Evolutionary conservation across 176 grass and related monocot species (phyloP), one percentile per base, ranked within the genome.

Genomic region (Oryza glaberrima): DNA sequence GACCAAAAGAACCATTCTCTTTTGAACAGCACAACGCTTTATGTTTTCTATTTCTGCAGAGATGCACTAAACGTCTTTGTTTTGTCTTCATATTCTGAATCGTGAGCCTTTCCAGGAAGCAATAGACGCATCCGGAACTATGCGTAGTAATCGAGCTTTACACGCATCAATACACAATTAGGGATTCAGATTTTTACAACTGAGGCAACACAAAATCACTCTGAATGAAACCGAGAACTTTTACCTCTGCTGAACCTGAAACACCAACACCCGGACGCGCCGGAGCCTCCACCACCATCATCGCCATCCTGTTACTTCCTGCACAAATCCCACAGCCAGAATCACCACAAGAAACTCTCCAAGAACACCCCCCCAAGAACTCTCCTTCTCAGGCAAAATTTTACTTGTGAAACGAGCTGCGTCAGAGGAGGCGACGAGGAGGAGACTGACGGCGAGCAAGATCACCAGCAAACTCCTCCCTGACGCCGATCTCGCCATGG

Each of bases 371-470:
- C 14, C 0, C 10, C 28, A 49, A 4, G 15, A 63, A 64, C 19
- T 14, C 5, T 8, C 3, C 3, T 30, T 30, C 28, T 17, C 6
- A 20, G 34, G 23, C 26, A 4, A 36, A 12, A 32, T 32, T 15
- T 30, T 85, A 81, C 86, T 82, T 48, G 82, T 85, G 38, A 88
- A 85, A 30, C 86, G 86, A 48, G 82, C 77, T 0, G 46, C 82
- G 8, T 91, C 54, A 28, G 73, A 84, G 35, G 49, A 47, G 36
- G 73, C 73, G 6, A 54, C 13, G 16, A 88, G 58, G 16, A 88
- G 67, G 82, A 91, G 82, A 23, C 73, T 28, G 28, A 91, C 12
- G 11, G 60, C 73, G 11, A 91, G 22, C 20, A 91, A 30, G 20
- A 82, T 79, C 46, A 73, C 38, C 7, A 88, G 73, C 28, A 85